A percentile compares a stretch with the other conserved stretches of the same genome.
Evolutionary conservation across 2,329 filamentous ascomycete genomes (phyloP).

Genomic region (Fusarium duplospermum): DNA sequence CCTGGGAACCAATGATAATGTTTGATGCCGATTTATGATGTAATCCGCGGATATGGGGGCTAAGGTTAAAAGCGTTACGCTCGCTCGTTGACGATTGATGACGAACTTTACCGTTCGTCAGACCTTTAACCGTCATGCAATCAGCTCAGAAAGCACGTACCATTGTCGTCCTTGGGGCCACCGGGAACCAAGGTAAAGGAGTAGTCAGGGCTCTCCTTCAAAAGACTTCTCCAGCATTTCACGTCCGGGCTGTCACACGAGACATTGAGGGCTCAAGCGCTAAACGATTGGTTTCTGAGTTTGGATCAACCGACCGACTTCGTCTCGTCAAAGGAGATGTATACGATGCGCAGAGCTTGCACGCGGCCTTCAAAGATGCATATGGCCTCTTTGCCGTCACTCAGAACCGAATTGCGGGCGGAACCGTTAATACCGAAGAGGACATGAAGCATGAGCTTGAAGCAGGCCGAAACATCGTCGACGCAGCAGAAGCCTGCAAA

Average conservation of each 20-base stretch:
- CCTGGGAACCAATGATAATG: background rate
- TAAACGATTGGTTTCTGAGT: background rate
- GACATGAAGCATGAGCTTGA: slow-evolving; percentile 24
- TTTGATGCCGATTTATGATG: background rate
- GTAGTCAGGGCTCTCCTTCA: background rate
- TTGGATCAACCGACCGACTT: background rate
- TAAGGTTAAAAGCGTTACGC: background rate
- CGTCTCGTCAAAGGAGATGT: background rate
- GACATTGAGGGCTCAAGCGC: background rate
- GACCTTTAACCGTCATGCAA: background rate
- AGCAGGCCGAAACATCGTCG: slow-evolving; percentile 24
- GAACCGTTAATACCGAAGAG: slow-evolving; percentile 11
- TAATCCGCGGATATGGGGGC: background rate
- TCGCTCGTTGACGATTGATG: background rate
- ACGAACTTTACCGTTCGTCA: background rate
- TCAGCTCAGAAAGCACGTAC: background rate
- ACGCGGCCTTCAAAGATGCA: background rate
- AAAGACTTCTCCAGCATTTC: background rate
- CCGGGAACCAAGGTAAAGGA: slow-evolving; percentile 10
- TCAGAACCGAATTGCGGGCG: slow-evolving; percentile 11
- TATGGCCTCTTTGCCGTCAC: slow-evolving; percentile 29
- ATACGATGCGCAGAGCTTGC: slow-evolving; percentile 19
- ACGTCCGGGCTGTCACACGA: background rate
- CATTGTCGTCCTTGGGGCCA: slow-evolving; percentile 21
- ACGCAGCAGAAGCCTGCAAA: slow-evolving; percentile 14